A percentile compares a stretch with the other conserved stretches of the same genome.
These are phyloP conservation scores for Suillus paluster DNA, from an alignment of 768 basidiomycete genomes.

Conservation along the genomic window DNA sequence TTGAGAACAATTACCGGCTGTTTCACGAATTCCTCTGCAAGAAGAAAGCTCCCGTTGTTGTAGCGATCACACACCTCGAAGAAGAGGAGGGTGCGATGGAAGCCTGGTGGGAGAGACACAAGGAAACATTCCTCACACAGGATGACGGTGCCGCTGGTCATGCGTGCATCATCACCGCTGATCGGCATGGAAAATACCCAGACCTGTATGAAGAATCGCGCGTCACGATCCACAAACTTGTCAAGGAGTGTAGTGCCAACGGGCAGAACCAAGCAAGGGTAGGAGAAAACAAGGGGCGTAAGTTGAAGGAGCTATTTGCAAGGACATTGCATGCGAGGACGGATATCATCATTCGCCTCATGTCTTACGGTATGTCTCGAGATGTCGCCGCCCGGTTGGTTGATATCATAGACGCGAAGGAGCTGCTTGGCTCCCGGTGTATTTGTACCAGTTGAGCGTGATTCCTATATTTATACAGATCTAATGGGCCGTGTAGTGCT, in stretches of 20 bases:
- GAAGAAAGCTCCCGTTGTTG: constrained; percentile 38
- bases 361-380: constrained; percentile 24
- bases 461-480: no score
- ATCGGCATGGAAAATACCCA: constrained; percentile 14
- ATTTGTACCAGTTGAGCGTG: no score
- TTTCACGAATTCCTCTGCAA: constrained; percentile 46
- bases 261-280: constrained; percentile 30
- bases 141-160: constrained; percentile 32
- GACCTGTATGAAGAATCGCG: constrained; percentile 33
- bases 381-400: constrained; percentile 28
- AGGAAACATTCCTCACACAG: constrained; percentile 30
- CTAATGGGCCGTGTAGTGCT: no score
- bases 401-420: no score
- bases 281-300: constrained; percentile 20
- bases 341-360: constrained; percentile 26
- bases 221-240: constrained; percentile 21
- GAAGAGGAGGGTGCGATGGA: constrained; percentile 34
- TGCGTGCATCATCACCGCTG: constrained; percentile 45
- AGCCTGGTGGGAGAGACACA: constrained; percentile 43
- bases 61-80: constrained; percentile 45
- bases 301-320: constrained; percentile 19
- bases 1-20: constrained; percentile 43
- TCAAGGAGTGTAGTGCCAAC: constrained; percentile 26
- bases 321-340: constrained; percentile 25
- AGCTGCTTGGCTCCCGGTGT: no score